Evolutionary conservation across 2,329 filamentous ascomycete species (phyloP), one percentile per base, ranked within the genome.

Genomic region (Laburnicola sp.): DNA sequence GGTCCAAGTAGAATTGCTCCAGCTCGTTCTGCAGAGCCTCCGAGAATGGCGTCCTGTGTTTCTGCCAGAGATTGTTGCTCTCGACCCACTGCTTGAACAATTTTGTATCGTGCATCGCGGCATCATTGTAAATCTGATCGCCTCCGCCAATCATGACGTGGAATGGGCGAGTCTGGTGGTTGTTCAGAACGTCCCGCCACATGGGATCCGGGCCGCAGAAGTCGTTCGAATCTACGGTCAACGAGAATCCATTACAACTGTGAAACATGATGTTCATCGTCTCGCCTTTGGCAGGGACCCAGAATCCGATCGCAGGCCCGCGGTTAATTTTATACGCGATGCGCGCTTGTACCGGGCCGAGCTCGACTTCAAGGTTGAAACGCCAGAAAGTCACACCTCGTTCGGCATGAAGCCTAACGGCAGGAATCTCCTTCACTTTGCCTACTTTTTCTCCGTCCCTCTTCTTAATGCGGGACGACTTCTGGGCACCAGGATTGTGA

Each of bases 221-320:
- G 39, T 86, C 81, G 67, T 95, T 82, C 0, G 91, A 77, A 56
- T 96, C 86, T 23, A 89, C 88, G 50, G 83, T 87, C 45, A 87
- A 72, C 62, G 90, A 93, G 77, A 99, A 99, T 2, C 95, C 94
- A 70, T 99, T 99, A 77, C 94, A 96, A 70, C 89, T 96, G 76
- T 97, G 84, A 76, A 97, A 99, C 91, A 97, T 96, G 70, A 97
- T 89, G 75, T 97, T 97, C 94, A 99, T 99, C 2, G 88, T 84
- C 70, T 96, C 82, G 11, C 85, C 87, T 43, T 81, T 83, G 28
- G 87, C 88, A 4, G 95, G 94, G 0, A 99, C 91, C 93, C 94
- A 99, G 71, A 99, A 99, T 1, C 88, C 90, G 45, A 89, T 86
- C 2, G 90, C 85, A 4, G 93, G 92, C 0, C 94, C 93, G 40